Evolutionary conservation across 495 filamentous ascomycete genomes (phyloP), one percentile per base, ranked within the genome.

Genomic region (Penicillium nucicola): DNA sequence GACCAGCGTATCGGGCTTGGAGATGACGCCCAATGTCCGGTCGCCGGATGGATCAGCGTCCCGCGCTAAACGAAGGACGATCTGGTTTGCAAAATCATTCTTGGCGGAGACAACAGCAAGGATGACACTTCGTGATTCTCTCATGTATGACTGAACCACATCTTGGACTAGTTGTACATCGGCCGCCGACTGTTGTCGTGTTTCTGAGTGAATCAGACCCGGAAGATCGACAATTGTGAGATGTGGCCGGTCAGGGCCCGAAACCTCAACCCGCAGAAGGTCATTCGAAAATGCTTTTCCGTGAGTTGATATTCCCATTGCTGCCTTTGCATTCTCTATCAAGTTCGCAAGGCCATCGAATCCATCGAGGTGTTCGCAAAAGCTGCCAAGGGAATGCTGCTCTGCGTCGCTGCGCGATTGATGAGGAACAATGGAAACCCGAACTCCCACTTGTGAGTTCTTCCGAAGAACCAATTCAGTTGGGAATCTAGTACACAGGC

Each of bases 161-260:
- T 64, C 41, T 30, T 73, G 64, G 42, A 80, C 77, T 8, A 75
- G 64, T 36, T 64, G 52, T 45, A 78, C 72, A 52, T 78, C 74
- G 3, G 67, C 65, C 18, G 60, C 64, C 1, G 71, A 73, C 50
- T 78, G 73, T 28, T 78, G 66, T 32, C 72, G 70, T 51, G 70
- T 76, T 50, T 72, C 69, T 7, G 71, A 71, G 19, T 75, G 65
- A 15, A 81, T 73, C 1, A 83, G 62, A 5, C 79, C 78, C 0
- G 78, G 80, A 6, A 84, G 58, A 54, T 86, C 80, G 3, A 82
- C 77, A 5, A 83, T 65, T 2, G 78, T 84, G 36, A 83, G 52
- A 45, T 81, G 68, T n/a, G 78, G 75, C 50, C 67, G 67, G 22
- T 76, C 70, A 0, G 77, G 80, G 1, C 81, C 79, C 0, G 69